These are phyloP conservation scores for Scedosporium aurantiacum DNA, from an alignment of 2,329 filamentous ascomycete genomes.

Conservation along the genomic window DNA sequence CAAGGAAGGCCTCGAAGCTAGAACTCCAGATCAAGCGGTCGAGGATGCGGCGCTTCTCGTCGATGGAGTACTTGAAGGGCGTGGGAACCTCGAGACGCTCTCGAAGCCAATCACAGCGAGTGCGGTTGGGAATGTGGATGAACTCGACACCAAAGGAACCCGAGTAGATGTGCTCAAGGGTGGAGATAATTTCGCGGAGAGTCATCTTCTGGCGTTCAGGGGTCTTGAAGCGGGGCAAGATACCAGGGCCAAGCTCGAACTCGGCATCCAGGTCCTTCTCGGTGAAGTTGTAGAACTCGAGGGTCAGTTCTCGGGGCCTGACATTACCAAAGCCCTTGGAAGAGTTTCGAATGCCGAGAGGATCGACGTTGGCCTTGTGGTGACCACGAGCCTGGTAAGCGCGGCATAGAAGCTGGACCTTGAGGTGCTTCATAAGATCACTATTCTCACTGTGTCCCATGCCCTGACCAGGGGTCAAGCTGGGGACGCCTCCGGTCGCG, in stretches of 20 bases:
- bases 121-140: slow-evolving; percentile 95
- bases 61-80: slow-evolving; percentile 94
- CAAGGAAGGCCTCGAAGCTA: slow-evolving; percentile 89
- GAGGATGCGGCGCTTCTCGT: slow-evolving; percentile 95
- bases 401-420: slow-evolving; percentile 92
- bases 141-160: slow-evolving; percentile 97
- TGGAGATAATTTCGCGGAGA: slow-evolving; percentile 80
- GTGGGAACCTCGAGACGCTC: slow-evolving; percentile 88
- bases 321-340: slow-evolving; percentile 73
- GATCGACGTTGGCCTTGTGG: slow-evolving; percentile 96
- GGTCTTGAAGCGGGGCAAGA: slow-evolving; percentile 84
- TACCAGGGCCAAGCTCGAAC: slow-evolving; percentile 86
- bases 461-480: slow-evolving; percentile 58
- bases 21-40: slow-evolving; percentile 98
- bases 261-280: slow-evolving; percentile 90
- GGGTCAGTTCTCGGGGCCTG: slow-evolving; percentile 83
- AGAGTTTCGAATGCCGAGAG: slow-evolving; percentile 74
- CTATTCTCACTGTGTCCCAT: slow-evolving; percentile 53
- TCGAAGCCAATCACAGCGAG: slow-evolving; percentile 96
- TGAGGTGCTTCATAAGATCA: slow-evolving; percentile 83
- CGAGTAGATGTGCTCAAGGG: slow-evolving; percentile 93
- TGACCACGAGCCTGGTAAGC: slow-evolving; percentile 97
- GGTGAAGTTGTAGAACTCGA: slow-evolving; percentile 90
- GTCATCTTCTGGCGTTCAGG: slow-evolving; percentile 92
- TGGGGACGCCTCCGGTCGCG: slow-evolving; percentile 66